phyloP scores from a whole-genome alignment of 768 basidiomycete genomes.

The Mycena filopes region DNA sequence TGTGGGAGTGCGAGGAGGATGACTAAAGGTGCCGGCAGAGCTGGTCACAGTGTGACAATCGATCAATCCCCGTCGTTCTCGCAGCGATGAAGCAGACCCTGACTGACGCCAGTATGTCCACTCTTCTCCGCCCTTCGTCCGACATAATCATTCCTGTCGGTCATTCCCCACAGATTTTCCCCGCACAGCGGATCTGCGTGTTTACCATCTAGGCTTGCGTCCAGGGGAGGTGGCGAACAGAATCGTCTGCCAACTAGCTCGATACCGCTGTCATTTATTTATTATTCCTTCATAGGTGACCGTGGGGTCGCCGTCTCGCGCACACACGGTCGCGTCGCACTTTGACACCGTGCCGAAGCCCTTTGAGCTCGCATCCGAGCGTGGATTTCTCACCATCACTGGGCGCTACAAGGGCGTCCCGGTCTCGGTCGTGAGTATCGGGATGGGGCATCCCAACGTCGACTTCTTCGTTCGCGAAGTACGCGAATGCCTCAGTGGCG shows the following conservation, averaged over 20 bases:
- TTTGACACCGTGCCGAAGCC: constrained; percentile 69
- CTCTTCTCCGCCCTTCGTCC: constrained; percentile 6
- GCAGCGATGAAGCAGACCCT: constrained; percentile 67
- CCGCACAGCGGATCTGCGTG: constrained; percentile 74
- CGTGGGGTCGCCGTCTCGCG: constrained; percentile 79
- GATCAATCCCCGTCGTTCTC: no score
- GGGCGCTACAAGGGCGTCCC: constrained; percentile 72
- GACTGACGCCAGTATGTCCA: constrained; percentile 68
- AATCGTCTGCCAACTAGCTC: constrained; percentile 59
- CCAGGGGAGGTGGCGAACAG: constrained; percentile 85
- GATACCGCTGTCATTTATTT: not conserved
- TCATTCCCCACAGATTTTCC: constrained; percentile 70
- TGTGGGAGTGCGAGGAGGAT: no score
- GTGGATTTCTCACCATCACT: constrained; percentile 81
- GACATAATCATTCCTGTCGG: constrained; percentile 15
- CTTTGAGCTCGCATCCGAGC: constrained; percentile 74
- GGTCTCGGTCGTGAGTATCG: constrained; percentile 80
- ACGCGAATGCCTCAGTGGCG: constrained; percentile 76
- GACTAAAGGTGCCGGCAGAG: no score
- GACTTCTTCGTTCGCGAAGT: constrained; percentile 89
- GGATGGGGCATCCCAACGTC: constrained; percentile 86
- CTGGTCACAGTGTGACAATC: no score
- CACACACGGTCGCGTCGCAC: constrained; percentile 64
- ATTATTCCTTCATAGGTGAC: constrained; percentile 57
- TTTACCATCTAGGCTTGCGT: constrained; percentile 82